Evolutionary conservation across 2,329 filamentous ascomycete genomes (phyloP), one percentile per base, ranked within the genome.

Genomic region (Pseudogymnoascus sp.): DNA sequence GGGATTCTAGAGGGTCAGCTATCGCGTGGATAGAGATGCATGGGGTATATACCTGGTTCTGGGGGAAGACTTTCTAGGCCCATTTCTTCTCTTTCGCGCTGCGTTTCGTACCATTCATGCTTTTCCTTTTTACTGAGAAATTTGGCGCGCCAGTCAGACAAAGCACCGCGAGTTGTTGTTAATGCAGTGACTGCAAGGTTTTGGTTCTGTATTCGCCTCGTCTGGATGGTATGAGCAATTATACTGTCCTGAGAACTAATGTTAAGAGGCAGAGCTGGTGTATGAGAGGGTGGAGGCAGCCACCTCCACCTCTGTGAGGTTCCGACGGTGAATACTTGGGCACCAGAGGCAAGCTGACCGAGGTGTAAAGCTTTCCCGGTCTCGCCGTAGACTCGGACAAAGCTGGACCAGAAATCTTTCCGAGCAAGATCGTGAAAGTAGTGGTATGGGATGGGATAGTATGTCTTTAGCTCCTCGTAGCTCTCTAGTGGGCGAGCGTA

Each of bases 121-220:
- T 55, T 55, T 55, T 55, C n/a, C 25, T 33, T 55, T 25, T 55
- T 55, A 12, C 45, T 55, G 8, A 55, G 45, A 55, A 55, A 55
- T 55, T 55, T 55, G 9, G 45, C 45, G 2, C 45, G 25, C 45
- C 45, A 55, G 45, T 55, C 45, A 9, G 45, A 55, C n/a, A 55
- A 18, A 4, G 45, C 45, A 6, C 45, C 45, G n/a, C 45, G 25
- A 18, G 25, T 33, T 33, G 45, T 33, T 55, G 3, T 55, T 33
- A 55, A 55, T 18, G 25, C 45, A 8, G 25, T 55, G 9, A 55
- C 18, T 2, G 45, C 45, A 55, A 55, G 25, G 9, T 33, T 33
- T 9, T 55, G 45, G 45, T 33, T 14, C 8, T 55, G 45, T 31
- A 55, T 55, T 5, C 45, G 25, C n/a, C 45, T 55, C 25, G 25